Evolutionary conservation across 2,329 filamentous ascomycete species (phyloP).

Genomic region (Colletotrichum spaethianum): DNA sequence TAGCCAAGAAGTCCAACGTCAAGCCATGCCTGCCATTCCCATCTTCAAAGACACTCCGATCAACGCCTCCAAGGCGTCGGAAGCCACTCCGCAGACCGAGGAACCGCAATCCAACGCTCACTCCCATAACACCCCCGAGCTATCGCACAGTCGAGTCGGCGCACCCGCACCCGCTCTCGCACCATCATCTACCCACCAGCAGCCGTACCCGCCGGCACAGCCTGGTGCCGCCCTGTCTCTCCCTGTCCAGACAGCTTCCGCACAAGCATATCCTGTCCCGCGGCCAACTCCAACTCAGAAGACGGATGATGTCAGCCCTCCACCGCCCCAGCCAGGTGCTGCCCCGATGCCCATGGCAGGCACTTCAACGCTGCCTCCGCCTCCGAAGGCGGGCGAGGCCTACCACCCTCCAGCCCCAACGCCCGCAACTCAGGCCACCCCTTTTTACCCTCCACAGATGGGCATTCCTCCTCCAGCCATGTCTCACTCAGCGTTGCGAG

Average conservation of each 20-base stretch:
- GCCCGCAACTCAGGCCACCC: constrained; percentile 49
- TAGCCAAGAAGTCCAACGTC: constrained; percentile 14
- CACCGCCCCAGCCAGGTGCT: constrained; percentile 71
- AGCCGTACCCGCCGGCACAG: constrained; percentile 58
- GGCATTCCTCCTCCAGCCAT: constrained; percentile 62
- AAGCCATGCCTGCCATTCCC: constrained; percentile 70
- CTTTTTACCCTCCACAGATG: constrained; percentile 64
- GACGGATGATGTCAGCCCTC: constrained; percentile 55
- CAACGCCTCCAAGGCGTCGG: constrained; percentile 67
- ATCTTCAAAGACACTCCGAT: constrained; percentile 73
- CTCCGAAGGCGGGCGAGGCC: constrained; percentile 65
- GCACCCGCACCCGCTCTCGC: constrained; percentile 33
- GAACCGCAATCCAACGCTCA: constrained; percentile 15
- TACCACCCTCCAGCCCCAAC: constrained; percentile 54
- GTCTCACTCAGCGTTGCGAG: constrained; percentile 58
- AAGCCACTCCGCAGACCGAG: constrained; percentile 61
- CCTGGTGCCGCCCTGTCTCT: constrained; percentile 63
- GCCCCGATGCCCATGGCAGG: constrained; percentile 59
- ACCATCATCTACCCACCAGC: constrained; percentile 44
- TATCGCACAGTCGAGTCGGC: constrained; percentile 44
- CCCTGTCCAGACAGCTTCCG: constrained; percentile 59
- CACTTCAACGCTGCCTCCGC: constrained; percentile 60
- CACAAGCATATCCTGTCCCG: constrained; percentile 51
- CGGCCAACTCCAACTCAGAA: constrained; percentile 61
- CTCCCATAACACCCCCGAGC: constrained; percentile 13